Conservation (phyloP, 345 rosid genomes). For the Hypericum perforatum region DNA sequence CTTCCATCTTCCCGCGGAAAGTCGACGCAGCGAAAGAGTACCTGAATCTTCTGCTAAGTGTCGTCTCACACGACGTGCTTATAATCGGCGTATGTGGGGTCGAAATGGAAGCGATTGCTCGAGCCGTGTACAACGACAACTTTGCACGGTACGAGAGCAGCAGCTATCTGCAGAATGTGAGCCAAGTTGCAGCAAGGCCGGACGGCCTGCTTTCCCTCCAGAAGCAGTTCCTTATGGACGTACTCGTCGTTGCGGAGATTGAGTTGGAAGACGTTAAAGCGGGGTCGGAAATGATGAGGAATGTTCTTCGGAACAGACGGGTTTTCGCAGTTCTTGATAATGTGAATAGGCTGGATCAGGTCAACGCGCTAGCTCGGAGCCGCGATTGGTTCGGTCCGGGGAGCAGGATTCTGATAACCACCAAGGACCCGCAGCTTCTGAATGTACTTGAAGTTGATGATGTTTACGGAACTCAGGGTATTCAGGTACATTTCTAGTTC, state of each 20-base stretch:
- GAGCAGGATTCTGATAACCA: not conserved
- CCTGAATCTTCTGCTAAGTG: not conserved
- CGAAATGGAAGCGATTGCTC: not conserved
- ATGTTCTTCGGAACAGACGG: not conserved
- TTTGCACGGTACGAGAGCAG: not conserved
- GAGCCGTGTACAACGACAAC: not conserved
- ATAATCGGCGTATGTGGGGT: not conserved
- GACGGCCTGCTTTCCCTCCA: not conserved
- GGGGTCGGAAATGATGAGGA: not conserved
- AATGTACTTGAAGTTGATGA: constrained; percentile 2
- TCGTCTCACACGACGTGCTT: not conserved
- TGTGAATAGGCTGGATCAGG: not conserved
- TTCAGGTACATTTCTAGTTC: not conserved
- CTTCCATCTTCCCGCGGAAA: not conserved
- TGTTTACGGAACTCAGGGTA: not conserved
- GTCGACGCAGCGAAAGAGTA: not conserved
- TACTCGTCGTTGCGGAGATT: not conserved
- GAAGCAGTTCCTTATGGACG: not conserved
- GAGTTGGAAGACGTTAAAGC: not conserved
- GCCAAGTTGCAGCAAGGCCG: not conserved
- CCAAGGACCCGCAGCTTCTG: not conserved
- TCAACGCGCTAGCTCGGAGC: not conserved
- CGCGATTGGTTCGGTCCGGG: constrained; percentile 1
- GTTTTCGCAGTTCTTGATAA: constrained; percentile 1
- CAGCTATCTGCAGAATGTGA: not conserved